These are phyloP conservation scores for Geotrichum restrictum DNA, from an alignment of 1,139 yeast species.

Conservation along the genomic window DNA sequence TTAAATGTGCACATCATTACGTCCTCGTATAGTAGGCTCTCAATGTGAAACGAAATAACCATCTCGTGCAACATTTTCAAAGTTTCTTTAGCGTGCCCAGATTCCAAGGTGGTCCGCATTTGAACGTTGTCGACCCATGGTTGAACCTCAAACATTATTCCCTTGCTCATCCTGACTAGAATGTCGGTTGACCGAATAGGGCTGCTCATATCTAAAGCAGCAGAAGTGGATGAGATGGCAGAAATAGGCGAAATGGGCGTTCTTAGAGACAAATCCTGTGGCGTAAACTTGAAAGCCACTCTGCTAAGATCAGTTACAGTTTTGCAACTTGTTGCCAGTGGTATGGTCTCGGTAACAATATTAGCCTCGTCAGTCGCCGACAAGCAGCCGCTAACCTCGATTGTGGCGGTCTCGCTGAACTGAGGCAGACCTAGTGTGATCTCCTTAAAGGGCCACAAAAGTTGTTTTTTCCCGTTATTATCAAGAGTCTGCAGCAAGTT, in stretches of 20 bases:
- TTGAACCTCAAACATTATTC: not conserved
- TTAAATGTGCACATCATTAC: too few species aligned
- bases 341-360: not conserved
- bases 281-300: not conserved
- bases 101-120: not conserved
- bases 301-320: not conserved
- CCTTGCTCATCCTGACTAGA: not conserved
- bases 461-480: too few species aligned
- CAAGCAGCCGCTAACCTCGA: not conserved
- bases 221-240: not conserved
- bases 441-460: not conserved
- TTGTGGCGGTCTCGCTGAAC: not conserved
- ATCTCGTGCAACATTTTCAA: not conserved
- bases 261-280: not conserved
- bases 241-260: not conserved
- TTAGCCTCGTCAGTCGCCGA: not conserved
- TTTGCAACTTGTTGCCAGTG: not conserved
- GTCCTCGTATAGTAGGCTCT: not conserved
- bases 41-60: not conserved
- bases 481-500: too few species aligned
- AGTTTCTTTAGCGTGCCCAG: too few species aligned
- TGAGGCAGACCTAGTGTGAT: not conserved
- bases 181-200: not conserved
- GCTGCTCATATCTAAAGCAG: too few species aligned
- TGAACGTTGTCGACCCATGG: not conserved